Evolutionary conservation across 805 yeast species (phyloP).

Genomic region (Wickerhamiella allomyrinae): DNA sequence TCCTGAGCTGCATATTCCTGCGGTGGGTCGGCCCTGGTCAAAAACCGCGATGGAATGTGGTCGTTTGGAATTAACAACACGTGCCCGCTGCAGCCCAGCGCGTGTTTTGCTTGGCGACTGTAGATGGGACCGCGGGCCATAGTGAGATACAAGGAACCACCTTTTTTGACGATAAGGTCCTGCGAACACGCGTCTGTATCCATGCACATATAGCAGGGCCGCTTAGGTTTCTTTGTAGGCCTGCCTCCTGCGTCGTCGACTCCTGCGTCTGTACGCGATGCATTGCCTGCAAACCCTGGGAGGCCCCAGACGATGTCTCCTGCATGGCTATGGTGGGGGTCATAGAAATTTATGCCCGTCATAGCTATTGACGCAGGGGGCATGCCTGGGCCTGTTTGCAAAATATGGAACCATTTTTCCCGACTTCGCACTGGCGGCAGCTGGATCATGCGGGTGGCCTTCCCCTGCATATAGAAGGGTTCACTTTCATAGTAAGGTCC

Average conservation of each 20-base stretch:
- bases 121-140: constrained; percentile 2
- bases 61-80: neutral
- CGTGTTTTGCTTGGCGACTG: neutral
- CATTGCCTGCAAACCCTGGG: neutral
- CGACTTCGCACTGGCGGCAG: neutral
- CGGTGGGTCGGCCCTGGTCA: neutral
- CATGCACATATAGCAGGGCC: constrained; percentile 4
- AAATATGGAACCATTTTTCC: neutral
- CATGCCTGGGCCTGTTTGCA: neutral
- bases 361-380: neutral
- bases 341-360: constrained; percentile 1
- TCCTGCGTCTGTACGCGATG: neutral
- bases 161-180: neutral
- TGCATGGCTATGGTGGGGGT: neutral
- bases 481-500: constrained; percentile 1
- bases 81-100: constrained; percentile 2
- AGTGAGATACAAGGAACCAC: neutral
- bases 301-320: constrained; percentile 1
- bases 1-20: neutral
- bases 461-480: neutral
- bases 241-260: neutral
- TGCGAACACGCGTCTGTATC: neutral
- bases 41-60: neutral
- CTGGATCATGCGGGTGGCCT: neutral
- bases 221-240: neutral